Percentiles rank a stretch among this genome's conserved stretches.
Conservation (phyloP, 495 filamentous ascomycete genomes). For the Neurospora africana region DNA sequence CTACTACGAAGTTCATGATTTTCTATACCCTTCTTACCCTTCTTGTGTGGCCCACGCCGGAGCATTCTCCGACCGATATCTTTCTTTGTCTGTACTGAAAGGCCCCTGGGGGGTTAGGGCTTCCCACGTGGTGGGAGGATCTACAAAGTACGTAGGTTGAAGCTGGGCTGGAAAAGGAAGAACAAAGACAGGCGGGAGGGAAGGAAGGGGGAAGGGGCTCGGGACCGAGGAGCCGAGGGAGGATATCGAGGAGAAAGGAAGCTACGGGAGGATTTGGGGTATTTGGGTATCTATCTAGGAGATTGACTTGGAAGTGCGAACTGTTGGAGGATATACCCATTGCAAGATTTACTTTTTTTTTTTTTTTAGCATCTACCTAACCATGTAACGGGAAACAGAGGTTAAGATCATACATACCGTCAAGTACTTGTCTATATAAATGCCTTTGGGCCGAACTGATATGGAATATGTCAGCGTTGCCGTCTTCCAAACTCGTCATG, state of each 20-base stretch:
- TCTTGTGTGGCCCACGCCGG: neutral
- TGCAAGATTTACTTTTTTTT: neutral
- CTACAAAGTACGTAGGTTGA: neutral
- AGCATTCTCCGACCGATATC: neutral
- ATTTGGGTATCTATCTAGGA: neutral
- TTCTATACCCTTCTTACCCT: neutral
- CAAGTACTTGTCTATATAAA: neutral
- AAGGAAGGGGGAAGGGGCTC: neutral
- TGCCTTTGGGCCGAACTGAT: neutral
- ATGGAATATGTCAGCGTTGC: neutral
- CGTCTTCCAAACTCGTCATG: neutral
- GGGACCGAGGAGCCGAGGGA: neutral
- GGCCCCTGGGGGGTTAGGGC: neutral
- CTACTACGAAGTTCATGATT: neutral
- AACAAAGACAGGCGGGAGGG: neutral
- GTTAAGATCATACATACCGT: too few species aligned
- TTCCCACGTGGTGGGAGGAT: neutral
- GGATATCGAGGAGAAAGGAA: too few species aligned
- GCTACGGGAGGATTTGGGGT: too few species aligned
- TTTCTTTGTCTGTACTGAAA: neutral
- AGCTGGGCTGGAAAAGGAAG: neutral
- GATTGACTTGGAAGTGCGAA: neutral
- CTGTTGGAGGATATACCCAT: neutral
- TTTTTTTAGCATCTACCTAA: neutral
- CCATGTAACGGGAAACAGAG: neutral